Conservation (phyloP, 2,329 filamentous ascomycete genomes). For the Fusarium bactridioides region DNA sequence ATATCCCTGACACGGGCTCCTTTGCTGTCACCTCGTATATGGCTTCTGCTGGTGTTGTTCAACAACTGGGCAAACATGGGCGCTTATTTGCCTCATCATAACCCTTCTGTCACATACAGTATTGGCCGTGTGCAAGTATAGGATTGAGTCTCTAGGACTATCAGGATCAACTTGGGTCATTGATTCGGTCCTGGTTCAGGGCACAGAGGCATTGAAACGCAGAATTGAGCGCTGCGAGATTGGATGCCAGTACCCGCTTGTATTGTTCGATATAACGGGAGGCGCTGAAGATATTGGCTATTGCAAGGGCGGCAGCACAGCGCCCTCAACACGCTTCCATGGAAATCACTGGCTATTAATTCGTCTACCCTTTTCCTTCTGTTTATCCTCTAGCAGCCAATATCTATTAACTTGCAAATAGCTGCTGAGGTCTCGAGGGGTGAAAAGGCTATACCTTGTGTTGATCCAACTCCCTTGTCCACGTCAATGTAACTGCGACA, state of each 20-base stretch:
- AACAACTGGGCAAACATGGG: not conserved
- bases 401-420: no score
- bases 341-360: not conserved
- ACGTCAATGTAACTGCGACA: not conserved
- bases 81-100: constrained; percentile 22
- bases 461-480: not conserved
- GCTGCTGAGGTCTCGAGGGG: not conserved
- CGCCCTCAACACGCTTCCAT: not conserved
- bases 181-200: not conserved
- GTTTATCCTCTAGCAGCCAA: not conserved
- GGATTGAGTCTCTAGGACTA: not conserved
- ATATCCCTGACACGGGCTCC: constrained; percentile 10
- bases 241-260: not conserved
- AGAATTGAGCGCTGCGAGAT: not conserved
- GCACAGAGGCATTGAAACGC: not conserved
- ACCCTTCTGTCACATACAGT: constrained; percentile 1
- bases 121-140: not conserved
- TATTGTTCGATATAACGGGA: constrained; percentile 2
- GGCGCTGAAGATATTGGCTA: constrained; percentile 1
- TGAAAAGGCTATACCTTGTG: not conserved
- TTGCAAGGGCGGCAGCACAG: not conserved
- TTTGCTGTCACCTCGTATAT: constrained; percentile 1
- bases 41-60: not conserved
- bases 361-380: not conserved
- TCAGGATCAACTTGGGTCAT: not conserved